Percentiles rank a stretch among this genome's conserved stretches.
Evolutionary conservation across 352 stramenopile species (phyloP).

Genomic region (Globisporangium heterothallicum): DNA sequence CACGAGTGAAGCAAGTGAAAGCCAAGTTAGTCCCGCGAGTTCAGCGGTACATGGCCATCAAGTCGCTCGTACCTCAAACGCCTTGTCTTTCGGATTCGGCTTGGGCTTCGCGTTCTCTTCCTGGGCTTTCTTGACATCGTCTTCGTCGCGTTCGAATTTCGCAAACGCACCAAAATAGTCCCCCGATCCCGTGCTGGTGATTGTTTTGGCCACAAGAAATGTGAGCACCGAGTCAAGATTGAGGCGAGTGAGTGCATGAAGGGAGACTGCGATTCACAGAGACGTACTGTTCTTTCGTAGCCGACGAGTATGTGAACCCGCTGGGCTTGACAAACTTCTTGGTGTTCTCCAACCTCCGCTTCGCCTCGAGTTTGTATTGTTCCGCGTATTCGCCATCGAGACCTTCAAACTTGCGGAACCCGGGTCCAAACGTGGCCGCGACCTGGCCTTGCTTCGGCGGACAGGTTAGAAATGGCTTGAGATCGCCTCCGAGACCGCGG

Average conservation of each 20-base stretch:
- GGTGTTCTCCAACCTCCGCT: conserved; percentile 65
- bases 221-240: background rate
- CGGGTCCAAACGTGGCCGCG: conserved; percentile 54
- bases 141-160: conserved; percentile 59
- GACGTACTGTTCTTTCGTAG: conserved; percentile 50
- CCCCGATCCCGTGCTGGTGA: conserved; percentile 42
- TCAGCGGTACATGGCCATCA: too few species aligned
- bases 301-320: conserved; percentile 59
- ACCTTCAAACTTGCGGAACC: conserved; percentile 58
- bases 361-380: conserved; percentile 65
- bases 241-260: background rate
- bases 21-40: too few species aligned
- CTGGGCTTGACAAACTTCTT: conserved; percentile 64
- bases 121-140: conserved; percentile 44
- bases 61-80: conserved; percentile 29
- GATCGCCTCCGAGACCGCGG: conserved; percentile 43
- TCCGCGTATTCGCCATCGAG: conserved; percentile 57
- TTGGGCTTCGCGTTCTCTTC: conserved; percentile 30
- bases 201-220: background rate
- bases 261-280: background rate
- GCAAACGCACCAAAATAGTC: conserved; percentile 72
- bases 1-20: background rate
- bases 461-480: conserved; percentile 73
- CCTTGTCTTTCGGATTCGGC: conserved; percentile 55
- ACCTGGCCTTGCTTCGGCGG: conserved; percentile 58